Evolutionary conservation across 23 red algal species (phyloP), one percentile per base, ranked within the genome.

Genomic region (Chondrus crispus): DNA sequence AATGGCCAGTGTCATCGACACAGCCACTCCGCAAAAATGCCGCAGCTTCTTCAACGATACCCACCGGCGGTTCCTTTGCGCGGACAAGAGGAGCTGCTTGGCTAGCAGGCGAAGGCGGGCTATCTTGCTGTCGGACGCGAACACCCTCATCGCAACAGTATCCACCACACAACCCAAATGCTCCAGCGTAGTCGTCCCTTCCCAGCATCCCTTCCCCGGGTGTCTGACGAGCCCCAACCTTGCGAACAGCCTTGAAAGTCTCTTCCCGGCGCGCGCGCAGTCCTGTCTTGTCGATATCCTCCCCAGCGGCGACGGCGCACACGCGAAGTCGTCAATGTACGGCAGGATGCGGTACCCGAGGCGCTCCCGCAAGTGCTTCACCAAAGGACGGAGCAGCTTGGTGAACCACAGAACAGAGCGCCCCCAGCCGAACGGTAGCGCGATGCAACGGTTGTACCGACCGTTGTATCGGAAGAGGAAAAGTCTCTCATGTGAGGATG

Each of bases 401-500:
- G 40, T 30, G 40, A 82, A 82, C 46, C 6, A 60, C 24, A 53
- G 28, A 40, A 7, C 46, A 40, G 78, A 60, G 6, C 48, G 78
- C 44, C 51, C 78, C 78, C 4, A 38, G 5, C 78, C 32, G 26
- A 82, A 60, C 5, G 47, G 51, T 36, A 82, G 44, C 52, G 78
- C 78, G 11, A 62, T 14, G 33, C 51, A 82, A 4, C 24, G 45
- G 24, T 82, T 55, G 13, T 9, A 57, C n/a, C 42, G 32, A 22
- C 46, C 44, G 14, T 6, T 47, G 41, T 82, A 82, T 24, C 51
- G 46, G 52, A 82, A 82, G 40, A 45, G 9, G 40, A 91, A 91
- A 77, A 68, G 60, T 91, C 41, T 7, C 71, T 13, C 71, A 91
- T 66, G 3, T 46, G 6, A 5, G 87, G 87, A 7, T 77, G 42